Conservation (phyloP, 352 stramenopile genomes). For the Pythium periplocum region DNA sequence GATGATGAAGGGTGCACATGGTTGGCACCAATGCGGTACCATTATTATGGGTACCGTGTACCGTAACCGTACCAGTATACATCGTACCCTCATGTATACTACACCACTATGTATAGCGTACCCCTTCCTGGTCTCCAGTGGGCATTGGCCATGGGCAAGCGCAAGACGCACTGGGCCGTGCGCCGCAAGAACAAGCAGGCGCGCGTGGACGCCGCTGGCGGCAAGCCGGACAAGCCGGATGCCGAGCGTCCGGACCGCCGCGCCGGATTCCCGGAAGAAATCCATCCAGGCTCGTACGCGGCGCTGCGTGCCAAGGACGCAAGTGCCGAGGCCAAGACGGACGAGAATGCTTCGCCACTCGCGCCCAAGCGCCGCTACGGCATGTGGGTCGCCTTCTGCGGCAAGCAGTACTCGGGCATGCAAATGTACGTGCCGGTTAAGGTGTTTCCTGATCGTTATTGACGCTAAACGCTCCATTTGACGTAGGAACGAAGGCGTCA, state of each 20-base stretch:
- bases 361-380: slow-evolving; percentile 64
- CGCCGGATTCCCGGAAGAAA: slow-evolving; percentile 43
- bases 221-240: slow-evolving; percentile 12
- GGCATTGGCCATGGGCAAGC: slow-evolving; percentile 29
- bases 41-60: no score
- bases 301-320: slow-evolving; percentile 25
- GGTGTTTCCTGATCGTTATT: not conserved
- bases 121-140: slow-evolving; percentile 12
- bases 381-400: slow-evolving; percentile 85
- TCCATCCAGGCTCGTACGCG: slow-evolving; percentile 79
- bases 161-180: slow-evolving; percentile 65
- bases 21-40: no score
- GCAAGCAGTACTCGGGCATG: slow-evolving; percentile 87
- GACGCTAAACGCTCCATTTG: no score
- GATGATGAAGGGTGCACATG: no score
- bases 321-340: slow-evolving; percentile 7
- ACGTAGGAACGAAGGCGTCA: slow-evolving; percentile 76
- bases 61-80: no score
- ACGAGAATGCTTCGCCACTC: slow-evolving; percentile 10
- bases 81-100: no score
- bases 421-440: slow-evolving; percentile 53
- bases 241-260: slow-evolving; percentile 38
- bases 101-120: not conserved
- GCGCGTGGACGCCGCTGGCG: slow-evolving; percentile 15
- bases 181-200: slow-evolving; percentile 76